Evolutionary conservation across 2,329 filamentous ascomycete species (phyloP).

Genomic region (Bertia moriformis): DNA sequence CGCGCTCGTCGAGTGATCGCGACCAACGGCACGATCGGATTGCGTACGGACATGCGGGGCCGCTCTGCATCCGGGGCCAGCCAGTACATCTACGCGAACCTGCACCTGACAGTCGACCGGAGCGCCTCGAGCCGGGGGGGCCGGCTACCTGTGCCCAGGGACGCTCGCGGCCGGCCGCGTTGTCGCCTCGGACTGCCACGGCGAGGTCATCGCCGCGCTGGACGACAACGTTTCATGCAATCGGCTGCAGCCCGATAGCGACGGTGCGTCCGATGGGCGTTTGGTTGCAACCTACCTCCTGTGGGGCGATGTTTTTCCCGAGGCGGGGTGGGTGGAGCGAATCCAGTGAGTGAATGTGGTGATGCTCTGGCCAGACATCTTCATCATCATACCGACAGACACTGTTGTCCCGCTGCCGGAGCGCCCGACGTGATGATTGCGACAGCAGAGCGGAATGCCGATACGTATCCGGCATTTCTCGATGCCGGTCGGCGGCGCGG

Average conservation of each 20-base stretch:
- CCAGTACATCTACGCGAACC: slow-evolving; percentile 43
- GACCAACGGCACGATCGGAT: slow-evolving; percentile 58
- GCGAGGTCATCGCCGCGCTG: slow-evolving; percentile 54
- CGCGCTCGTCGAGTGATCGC: slow-evolving; percentile 56
- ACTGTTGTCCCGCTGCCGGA: slow-evolving; percentile 50
- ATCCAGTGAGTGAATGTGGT: slow-evolving; percentile 46
- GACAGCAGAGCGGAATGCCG: slow-evolving; percentile 55
- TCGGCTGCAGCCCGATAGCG: slow-evolving; percentile 33
- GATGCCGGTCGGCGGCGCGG: slow-evolving; percentile 34
- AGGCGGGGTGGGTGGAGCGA: slow-evolving; percentile 30
- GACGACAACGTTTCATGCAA: slow-evolving; percentile 58
- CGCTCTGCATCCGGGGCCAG: slow-evolving; percentile 59
- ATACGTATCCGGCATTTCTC: slow-evolving; percentile 53
- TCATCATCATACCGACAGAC: slow-evolving; percentile 47
- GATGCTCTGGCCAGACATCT: slow-evolving; percentile 64
- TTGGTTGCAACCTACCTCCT: slow-evolving; percentile 39
- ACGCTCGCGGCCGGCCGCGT: slow-evolving; percentile 43
- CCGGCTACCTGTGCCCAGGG: slow-evolving; percentile 63
- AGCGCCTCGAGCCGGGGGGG: slow-evolving; percentile 61
- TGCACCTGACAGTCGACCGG: slow-evolving; percentile 30
- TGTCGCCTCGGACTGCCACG: slow-evolving; percentile 61
- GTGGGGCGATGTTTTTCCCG: slow-evolving; percentile 48
- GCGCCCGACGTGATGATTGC: slow-evolving; percentile 47
- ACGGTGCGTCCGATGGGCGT: too few species aligned
- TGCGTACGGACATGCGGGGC: slow-evolving; percentile 77